These are phyloP conservation scores for Cubamyces sp. DNA, from an alignment of 768 basidiomycete species.

Conservation along the genomic window DNA sequence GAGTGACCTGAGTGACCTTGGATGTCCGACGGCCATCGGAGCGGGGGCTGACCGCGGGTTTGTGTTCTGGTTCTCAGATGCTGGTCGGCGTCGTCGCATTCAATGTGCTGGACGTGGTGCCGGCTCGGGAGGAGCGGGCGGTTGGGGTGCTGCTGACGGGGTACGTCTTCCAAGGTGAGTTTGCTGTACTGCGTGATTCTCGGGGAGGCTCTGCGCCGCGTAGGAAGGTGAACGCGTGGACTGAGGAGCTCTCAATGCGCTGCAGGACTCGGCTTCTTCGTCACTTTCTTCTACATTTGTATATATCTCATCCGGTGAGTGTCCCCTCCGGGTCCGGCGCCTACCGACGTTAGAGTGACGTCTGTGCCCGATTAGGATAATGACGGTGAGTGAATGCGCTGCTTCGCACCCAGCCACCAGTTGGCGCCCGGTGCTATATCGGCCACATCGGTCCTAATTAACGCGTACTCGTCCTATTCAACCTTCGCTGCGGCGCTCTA, in stretches of 20 bases:
- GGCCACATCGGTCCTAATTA: too few species aligned
- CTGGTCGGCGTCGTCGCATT: slow-evolving; percentile 51
- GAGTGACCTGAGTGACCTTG: not conserved
- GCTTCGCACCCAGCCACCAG: too few species aligned
- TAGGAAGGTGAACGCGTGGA: too few species aligned
- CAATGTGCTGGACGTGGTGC: slow-evolving; percentile 45
- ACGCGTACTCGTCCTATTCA: too few species aligned
- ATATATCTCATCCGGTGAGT: slow-evolving; percentile 51
- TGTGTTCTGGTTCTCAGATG: slow-evolving; percentile 38
- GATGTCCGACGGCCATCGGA: not conserved
- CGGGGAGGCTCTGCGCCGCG: slow-evolving; percentile 4
- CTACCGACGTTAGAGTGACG: slow-evolving; percentile 2
- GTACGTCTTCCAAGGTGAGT: slow-evolving; percentile 53
- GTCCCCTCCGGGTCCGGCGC: slow-evolving; percentile 1
- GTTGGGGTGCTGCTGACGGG: slow-evolving; percentile 47
- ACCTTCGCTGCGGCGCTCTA: not conserved
- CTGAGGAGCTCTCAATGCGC: too few species aligned
- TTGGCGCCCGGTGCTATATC: not conserved
- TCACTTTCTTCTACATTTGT: slow-evolving; percentile 54
- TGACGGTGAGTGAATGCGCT: slow-evolving; percentile 37
- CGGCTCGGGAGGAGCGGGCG: slow-evolving; percentile 40
- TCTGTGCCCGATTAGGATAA: slow-evolving; percentile 34
- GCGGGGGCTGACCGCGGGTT: not conserved
- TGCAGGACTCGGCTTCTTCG: slow-evolving; percentile 49
- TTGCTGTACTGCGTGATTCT: slow-evolving; percentile 11